Evolutionary conservation across 2,329 filamentous ascomycete genomes (phyloP).

Genomic region (Aspergillus phoenicis): DNA sequence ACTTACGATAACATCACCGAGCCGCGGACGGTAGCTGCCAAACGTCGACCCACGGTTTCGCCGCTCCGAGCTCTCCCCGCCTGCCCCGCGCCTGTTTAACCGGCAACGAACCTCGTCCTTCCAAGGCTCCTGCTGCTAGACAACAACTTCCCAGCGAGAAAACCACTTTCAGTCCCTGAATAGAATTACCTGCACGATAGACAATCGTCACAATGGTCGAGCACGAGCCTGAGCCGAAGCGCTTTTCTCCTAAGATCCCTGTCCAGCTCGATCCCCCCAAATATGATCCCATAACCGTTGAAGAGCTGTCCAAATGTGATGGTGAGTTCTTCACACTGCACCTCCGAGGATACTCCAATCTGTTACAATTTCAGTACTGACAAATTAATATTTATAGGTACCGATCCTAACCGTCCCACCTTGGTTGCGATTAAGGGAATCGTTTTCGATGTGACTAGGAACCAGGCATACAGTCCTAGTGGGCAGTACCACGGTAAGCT

Average conservation of each 20-base stretch:
- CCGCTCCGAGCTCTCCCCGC: constrained; percentile 23
- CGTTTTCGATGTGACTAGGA: constrained; percentile 91
- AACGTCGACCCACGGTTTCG: constrained; percentile 15
- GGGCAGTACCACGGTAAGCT: constrained; percentile 81
- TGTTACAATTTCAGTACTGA: neutral
- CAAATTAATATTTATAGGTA: constrained; percentile 31
- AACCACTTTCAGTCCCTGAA: neutral
- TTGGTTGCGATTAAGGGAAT: constrained; percentile 76
- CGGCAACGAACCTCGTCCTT: constrained; percentile 4
- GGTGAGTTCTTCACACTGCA: constrained; percentile 59
- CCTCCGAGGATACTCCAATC: neutral
- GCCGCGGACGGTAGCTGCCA: neutral
- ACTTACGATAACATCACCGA: neutral
- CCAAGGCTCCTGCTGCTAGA: constrained; percentile 4
- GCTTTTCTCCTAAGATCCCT: constrained; percentile 45
- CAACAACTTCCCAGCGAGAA: neutral
- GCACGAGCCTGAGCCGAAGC: constrained; percentile 34
- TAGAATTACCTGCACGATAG: neutral
- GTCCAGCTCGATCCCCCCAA: constrained; percentile 76
- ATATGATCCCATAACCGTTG: constrained; percentile 78
- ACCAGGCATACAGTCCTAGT: constrained; percentile 79
- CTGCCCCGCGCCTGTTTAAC: constrained; percentile 27
- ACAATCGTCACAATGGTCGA: constrained; percentile 30
- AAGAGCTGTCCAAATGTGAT: constrained; percentile 78
- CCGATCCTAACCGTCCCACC: constrained; percentile 53